Conservation (phyloP, 352 stramenopile genomes). For the Globisporangium camurandrum region DNA sequence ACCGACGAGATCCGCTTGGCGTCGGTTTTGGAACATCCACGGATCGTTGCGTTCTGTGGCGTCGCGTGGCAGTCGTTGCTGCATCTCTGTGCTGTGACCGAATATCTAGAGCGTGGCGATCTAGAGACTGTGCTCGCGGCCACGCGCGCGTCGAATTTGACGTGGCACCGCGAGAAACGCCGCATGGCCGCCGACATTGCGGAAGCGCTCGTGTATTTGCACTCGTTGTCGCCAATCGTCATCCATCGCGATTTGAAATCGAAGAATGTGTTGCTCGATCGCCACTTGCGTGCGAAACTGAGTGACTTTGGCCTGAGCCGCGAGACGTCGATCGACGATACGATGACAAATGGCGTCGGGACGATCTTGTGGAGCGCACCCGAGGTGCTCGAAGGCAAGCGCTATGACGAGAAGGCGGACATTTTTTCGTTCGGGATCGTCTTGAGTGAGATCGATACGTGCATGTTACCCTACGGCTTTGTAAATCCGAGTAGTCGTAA, state of each 20-base stretch:
- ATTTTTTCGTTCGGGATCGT: conserved; percentile 74
- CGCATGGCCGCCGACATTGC: conserved; percentile 53
- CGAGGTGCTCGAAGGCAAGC: conserved; percentile 61
- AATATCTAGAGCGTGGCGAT: conserved; percentile 76
- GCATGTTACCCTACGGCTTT: conserved; percentile 61
- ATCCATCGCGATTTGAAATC: conserved; percentile 77
- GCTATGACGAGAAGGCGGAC: conserved; percentile 73
- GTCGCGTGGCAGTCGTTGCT: conserved; percentile 72
- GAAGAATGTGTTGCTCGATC: conserved; percentile 70
- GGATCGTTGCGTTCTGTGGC: conserved; percentile 77
- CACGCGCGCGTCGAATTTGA: conserved; percentile 28
- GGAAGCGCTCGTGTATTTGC: conserved; percentile 62
- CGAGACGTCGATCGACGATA: conserved; percentile 56
- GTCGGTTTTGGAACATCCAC: conserved; percentile 63
- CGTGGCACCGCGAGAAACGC: conserved; percentile 54
- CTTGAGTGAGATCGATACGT: conserved; percentile 72
- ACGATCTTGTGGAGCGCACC: conserved; percentile 71
- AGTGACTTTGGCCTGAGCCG: conserved; percentile 70
- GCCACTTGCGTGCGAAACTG: conserved; percentile 53
- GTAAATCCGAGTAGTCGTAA: conserved; percentile 18
- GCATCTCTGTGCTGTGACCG: conserved; percentile 69
- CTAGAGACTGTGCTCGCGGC: conserved; percentile 41
- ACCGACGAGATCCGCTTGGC: conserved; percentile 77
- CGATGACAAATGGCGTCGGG: conserved; percentile 70
- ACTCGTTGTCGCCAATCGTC: conserved; percentile 56